A percentile compares a stretch with the other conserved stretches of the same genome.
Evolutionary conservation across 2,329 filamentous ascomycete genomes (phyloP).

Genomic region (Diaporthe aspalathi): DNA sequence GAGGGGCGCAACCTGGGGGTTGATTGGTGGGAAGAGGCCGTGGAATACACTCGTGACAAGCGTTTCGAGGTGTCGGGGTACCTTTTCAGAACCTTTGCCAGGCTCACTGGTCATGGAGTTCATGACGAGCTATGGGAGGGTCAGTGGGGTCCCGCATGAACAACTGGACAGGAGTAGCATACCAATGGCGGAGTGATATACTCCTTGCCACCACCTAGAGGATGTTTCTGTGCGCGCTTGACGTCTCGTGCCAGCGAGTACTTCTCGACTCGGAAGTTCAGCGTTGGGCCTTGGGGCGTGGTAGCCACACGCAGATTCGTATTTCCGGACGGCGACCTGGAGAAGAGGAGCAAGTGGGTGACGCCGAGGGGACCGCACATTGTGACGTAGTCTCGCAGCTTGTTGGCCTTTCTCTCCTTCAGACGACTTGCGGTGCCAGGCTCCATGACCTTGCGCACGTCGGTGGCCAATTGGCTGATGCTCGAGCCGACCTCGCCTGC

Average conservation of each 20-base stretch:
- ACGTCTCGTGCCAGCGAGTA: slow-evolving; percentile 96
- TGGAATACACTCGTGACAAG: slow-evolving; percentile 95
- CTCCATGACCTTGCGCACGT: slow-evolving; percentile 95
- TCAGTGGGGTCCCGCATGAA: slow-evolving; percentile 43
- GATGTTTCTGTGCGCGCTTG: slow-evolving; percentile 83
- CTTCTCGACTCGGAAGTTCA: slow-evolving; percentile 94
- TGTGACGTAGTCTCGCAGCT: slow-evolving; percentile 88
- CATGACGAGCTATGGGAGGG: slow-evolving; percentile 80
- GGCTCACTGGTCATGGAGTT: slow-evolving; percentile 88
- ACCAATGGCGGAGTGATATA: slow-evolving; percentile 86
- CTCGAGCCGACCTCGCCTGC: slow-evolving; percentile 93
- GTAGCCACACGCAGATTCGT: slow-evolving; percentile 90
- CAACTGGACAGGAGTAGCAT: slow-evolving; percentile 45
- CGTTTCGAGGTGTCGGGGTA: slow-evolving; percentile 94
- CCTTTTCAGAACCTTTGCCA: slow-evolving; percentile 70
- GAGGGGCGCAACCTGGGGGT: slow-evolving; percentile 88
- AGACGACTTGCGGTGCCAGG: slow-evolving; percentile 90
- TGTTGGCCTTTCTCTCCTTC: slow-evolving; percentile 90
- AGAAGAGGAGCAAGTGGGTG: slow-evolving; percentile 92
- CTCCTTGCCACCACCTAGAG: slow-evolving; percentile 84
- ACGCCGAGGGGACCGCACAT: slow-evolving; percentile 97
- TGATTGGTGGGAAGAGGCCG: slow-evolving; percentile 94
- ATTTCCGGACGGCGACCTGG: slow-evolving; percentile 87
- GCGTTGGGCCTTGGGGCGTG: slow-evolving; percentile 88
- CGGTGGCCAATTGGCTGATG: slow-evolving; percentile 89